Base-by-base conservation (phyloP, 108 stramenopile genomes). In the Pseudonitzschia pungens region DNA sequence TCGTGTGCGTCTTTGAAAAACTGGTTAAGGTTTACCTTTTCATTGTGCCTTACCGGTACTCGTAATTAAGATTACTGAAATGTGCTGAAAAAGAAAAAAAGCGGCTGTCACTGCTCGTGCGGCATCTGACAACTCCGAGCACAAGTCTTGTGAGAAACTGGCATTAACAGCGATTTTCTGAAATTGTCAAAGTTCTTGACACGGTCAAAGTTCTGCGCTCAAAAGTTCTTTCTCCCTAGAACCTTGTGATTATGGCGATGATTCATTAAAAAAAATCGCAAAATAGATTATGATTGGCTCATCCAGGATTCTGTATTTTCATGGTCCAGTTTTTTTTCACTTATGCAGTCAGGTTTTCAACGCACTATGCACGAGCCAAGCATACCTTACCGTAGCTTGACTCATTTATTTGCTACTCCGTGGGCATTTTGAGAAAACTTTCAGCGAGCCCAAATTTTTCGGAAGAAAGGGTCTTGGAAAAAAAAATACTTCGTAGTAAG, bases 141-240 rank as follows among this genome's bases (percentile, higher is more conserved):
- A 41, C 36, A 33, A 62, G 60, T 62, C 60, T 62, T 62, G 60
- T 40, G 36, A 62, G 36, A 62, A 62, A 40, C 29, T 40, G 32
- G 20, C 1, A 40, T n/a, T 62, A 8, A n/a, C n/a, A 24, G 33
- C 36, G 60, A 40, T 62, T 62, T 62, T 62, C 20, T 14, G 31
- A 24, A 41, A 40, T 21, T 31, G 6, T 11, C 60, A 55, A 26
- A 55, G 26, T 26, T 55, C 26, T 21, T 55, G 26, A 55, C 45
- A 48, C 24, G 54, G 16, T 26, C 54, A 26, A 55, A 55, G 54
- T 55, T 55, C 54, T 55, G 54, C 22, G 10, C 54, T 22, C 54
- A 26, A 55, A 55, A 55, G 54, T 55, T 55, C 54, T 55, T 55
- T 55, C 54, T 55, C 54, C 45, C 4, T 12, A 55, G 54, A 55